Conservation (phyloP, 805 yeast species). For the Pichia nakasei region DNA sequence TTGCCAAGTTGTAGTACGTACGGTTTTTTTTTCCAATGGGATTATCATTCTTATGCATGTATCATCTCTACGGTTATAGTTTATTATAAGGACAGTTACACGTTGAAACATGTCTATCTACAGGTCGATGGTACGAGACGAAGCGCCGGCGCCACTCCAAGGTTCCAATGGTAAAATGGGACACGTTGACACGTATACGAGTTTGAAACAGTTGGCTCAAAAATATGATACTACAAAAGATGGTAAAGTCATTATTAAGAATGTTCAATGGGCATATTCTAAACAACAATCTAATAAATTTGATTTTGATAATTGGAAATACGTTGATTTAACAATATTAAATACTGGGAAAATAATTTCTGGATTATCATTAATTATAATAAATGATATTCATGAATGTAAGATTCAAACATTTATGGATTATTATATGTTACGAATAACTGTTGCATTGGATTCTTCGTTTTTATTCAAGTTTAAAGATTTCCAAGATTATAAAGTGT, state of each 20-base stretch:
- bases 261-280: neutral
- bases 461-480: constrained; percentile 23
- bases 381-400: constrained; percentile 23
- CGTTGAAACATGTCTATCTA: too few species aligned
- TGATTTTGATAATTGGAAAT: neutral
- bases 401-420: constrained; percentile 16
- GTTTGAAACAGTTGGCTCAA: neutral
- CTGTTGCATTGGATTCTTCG: constrained; percentile 25
- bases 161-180: too few species aligned
- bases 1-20: too few species aligned
- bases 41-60: too few species aligned
- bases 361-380: constrained; percentile 11
- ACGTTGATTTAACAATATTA: neutral
- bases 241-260: neutral
- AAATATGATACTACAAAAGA: neutral
- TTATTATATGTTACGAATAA: constrained; percentile 33
- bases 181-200: too few species aligned
- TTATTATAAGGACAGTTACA: too few species aligned
- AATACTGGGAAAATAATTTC: neutral
- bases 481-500: constrained; percentile 30
- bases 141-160: too few species aligned
- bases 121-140: too few species aligned
- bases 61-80: too few species aligned
- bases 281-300: neutral
- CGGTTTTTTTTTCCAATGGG: too few species aligned